These are phyloP conservation scores for Metschnikowia baotianmanensis DNA, from an alignment of 805 yeast genomes.

Conservation along the genomic window DNA sequence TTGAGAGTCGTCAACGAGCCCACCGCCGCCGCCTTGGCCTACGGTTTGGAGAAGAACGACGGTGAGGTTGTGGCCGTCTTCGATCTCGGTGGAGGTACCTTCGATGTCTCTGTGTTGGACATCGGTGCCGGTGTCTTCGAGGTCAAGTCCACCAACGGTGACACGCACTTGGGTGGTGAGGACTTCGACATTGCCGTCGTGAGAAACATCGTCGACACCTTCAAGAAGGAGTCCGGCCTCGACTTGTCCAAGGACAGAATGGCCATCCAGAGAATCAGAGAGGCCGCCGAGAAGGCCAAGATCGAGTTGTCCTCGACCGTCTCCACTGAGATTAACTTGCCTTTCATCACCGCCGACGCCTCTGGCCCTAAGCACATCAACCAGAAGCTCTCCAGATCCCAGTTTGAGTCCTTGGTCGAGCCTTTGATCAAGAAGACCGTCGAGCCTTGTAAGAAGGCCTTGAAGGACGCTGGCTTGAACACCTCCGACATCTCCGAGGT, in stretches of 20 bases:
- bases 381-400: conserved; percentile 64
- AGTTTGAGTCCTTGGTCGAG: conserved; percentile 64
- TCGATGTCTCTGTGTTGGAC: conserved; percentile 94
- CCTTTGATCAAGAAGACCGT: conserved; percentile 70
- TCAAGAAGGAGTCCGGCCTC: conserved; percentile 71
- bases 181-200: conserved; percentile 86
- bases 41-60: conserved; percentile 86
- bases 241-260: conserved; percentile 43
- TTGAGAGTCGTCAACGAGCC: conserved; percentile 90
- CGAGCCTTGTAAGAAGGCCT: conserved; percentile 76
- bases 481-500: conserved; percentile 73
- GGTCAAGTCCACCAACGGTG: conserved; percentile 97
- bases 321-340: conserved; percentile 72
- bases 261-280: conserved; percentile 74
- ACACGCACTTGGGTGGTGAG: conserved; percentile 91
- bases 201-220: conserved; percentile 75
- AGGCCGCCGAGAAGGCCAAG: conserved; percentile 78
- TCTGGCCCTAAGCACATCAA: conserved; percentile 77
- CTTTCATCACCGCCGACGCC: conserved; percentile 86
- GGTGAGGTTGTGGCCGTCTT: conserved; percentile 90
- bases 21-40: conserved; percentile 91
- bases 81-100: conserved; percentile 99
- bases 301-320: conserved; percentile 76
- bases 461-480: conserved; percentile 72
- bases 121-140: conserved; percentile 97